phyloP scores from a whole-genome alignment of 352 stramenopile species.

The Globisporangium spiculum region DNA sequence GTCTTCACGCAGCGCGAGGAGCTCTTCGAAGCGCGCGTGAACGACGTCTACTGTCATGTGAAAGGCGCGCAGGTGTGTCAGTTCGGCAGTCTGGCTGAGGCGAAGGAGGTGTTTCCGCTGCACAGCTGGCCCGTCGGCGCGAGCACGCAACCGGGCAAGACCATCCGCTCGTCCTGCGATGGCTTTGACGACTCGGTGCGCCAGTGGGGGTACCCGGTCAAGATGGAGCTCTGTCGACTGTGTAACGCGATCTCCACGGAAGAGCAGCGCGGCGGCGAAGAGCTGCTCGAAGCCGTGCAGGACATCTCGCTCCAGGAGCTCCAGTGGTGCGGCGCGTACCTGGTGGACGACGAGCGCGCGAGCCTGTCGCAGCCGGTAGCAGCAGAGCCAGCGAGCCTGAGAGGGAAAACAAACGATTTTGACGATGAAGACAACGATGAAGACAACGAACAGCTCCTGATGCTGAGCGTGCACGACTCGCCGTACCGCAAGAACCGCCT shows the following conservation, averaged over 20 bases:
- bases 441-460: background rate
- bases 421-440: background rate
- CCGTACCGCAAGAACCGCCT: conserved; percentile 60
- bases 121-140: conserved; percentile 37
- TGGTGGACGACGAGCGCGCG: conserved; percentile 17
- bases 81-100: conserved; percentile 35
- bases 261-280: conserved; percentile 24
- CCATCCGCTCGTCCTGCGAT: conserved; percentile 33
- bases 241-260: conserved; percentile 34
- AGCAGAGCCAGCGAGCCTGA: background rate
- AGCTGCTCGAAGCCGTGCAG: conserved; percentile 31
- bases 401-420: background rate
- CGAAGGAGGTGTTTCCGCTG: conserved; percentile 37
- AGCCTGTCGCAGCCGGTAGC: conserved; percentile 5
- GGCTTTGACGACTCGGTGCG: conserved; percentile 39
- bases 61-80: conserved; percentile 42
- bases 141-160: conserved; percentile 27
- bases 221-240: conserved; percentile 47
- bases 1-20: conserved; percentile 25
- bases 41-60: conserved; percentile 48
- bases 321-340: conserved; percentile 50
- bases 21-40: conserved; percentile 33
- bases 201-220: conserved; percentile 45
- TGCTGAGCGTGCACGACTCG: conserved; percentile 25
- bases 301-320: conserved; percentile 39